Evolutionary conservation across 2,329 filamentous ascomycete species (phyloP).

Genomic region (Fusarium sp.): DNA sequence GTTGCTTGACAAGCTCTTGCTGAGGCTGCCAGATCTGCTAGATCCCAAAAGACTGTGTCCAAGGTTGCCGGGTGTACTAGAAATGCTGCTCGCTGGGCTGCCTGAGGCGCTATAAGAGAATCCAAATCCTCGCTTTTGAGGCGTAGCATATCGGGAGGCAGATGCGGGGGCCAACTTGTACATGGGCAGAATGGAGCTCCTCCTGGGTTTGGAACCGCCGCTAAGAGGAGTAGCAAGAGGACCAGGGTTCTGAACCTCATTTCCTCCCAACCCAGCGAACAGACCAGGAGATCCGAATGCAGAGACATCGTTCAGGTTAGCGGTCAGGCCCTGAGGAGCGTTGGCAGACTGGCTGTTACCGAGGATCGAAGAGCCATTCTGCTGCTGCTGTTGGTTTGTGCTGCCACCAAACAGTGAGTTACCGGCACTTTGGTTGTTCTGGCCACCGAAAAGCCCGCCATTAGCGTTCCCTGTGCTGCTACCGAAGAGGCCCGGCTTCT

Average conservation of each 20-base stretch:
- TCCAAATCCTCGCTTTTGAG: constrained; percentile 87
- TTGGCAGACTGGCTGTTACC: constrained; percentile 61
- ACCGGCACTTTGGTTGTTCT: constrained; percentile 58
- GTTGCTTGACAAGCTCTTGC: constrained; percentile 89
- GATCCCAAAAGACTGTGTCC: constrained; percentile 73
- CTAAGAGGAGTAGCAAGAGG: constrained; percentile 91
- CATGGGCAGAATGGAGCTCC: constrained; percentile 82
- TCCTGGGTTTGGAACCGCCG: constrained; percentile 78
- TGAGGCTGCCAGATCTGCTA: constrained; percentile 77
- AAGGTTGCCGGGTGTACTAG: constrained; percentile 74
- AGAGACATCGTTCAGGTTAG: constrained; percentile 83
- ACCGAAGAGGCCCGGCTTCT: constrained; percentile 65
- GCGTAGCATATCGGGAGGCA: constrained; percentile 82
- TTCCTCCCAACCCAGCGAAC: constrained; percentile 77
- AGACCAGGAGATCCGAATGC: constrained; percentile 91
- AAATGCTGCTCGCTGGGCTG: constrained; percentile 71
- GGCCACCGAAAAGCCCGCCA: constrained; percentile 65
- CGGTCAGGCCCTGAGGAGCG: constrained; percentile 75
- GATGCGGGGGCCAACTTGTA: constrained; percentile 88
- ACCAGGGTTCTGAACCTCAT: constrained; percentile 77
- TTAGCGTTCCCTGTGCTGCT: constrained; percentile 57
- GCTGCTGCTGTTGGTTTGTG: constrained; percentile 62
- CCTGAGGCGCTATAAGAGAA: constrained; percentile 88
- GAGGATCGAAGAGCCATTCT: constrained; percentile 68
- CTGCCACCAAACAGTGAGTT: constrained; percentile 59